These are phyloP conservation scores for Ilex aquifolium DNA, from an alignment of 257 asterid genomes.

Conservation along the genomic window DNA sequence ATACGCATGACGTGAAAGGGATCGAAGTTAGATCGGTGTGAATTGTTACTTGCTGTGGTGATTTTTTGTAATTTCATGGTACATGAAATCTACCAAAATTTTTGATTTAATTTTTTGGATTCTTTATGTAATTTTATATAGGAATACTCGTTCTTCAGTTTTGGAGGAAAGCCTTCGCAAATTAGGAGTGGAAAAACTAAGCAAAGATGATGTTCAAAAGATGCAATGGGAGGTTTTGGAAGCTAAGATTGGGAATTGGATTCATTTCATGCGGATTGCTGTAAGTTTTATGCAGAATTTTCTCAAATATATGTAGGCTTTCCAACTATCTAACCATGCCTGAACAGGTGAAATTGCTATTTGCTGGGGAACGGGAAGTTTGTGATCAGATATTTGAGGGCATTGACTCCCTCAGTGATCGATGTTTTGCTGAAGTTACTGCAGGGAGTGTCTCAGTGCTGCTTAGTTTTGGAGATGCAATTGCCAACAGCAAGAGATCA, in stretches of 20 bases:
- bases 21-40: too few species aligned
- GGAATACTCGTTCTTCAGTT: background rate
- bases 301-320: background rate
- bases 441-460: background rate
- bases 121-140: too few species aligned
- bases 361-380: background rate
- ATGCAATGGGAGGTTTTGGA: conserved; percentile 1
- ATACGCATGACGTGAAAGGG: too few species aligned
- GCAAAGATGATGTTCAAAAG: background rate
- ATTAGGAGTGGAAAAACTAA: background rate
- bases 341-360: background rate
- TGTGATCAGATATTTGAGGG: background rate
- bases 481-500: background rate
- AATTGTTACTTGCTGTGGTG: too few species aligned
- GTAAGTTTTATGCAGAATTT: background rate
- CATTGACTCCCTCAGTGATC: background rate
- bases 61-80: too few species aligned
- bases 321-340: background rate
- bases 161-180: background rate
- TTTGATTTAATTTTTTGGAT: too few species aligned
- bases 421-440: background rate
- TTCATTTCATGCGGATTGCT: background rate
- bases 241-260: background rate
- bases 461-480: background rate
- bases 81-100: too few species aligned